Percentiles rank a stretch among this genome's conserved stretches.
phyloP scores from a whole-genome alignment of 2,329 filamentous ascomycete species.

The Colletotrichum chrysophilum region DNA sequence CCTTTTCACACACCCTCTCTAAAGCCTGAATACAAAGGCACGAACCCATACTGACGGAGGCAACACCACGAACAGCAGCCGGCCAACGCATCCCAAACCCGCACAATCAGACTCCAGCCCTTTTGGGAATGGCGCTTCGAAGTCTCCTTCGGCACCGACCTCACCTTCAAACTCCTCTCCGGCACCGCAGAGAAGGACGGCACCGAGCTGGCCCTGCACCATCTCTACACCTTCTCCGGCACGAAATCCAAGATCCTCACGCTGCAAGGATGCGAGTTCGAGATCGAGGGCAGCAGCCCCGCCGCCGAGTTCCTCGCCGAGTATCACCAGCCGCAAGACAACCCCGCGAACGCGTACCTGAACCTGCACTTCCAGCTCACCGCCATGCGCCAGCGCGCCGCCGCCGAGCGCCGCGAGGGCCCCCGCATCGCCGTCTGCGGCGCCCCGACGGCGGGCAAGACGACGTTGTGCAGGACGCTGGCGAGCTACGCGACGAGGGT shows the following conservation, averaged over 20 bases:
- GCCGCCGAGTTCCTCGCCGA: slow-evolving; percentile 63
- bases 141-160: slow-evolving; percentile 55
- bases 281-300: slow-evolving; percentile 67
- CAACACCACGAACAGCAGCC: slow-evolving; percentile 23
- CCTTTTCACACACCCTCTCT: not conserved
- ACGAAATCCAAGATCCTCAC: slow-evolving; percentile 89
- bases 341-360: slow-evolving; percentile 78
- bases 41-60: not conserved
- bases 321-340: slow-evolving; percentile 74
- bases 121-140: slow-evolving; percentile 83
- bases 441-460: slow-evolving; percentile 81
- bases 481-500: slow-evolving; percentile 79
- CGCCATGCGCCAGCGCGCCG: slow-evolving; percentile 68
- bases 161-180: slow-evolving; percentile 67
- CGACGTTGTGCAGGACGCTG: slow-evolving; percentile 77
- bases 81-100: slow-evolving; percentile 45
- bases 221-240: slow-evolving; percentile 80
- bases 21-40: not conserved
- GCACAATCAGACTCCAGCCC: slow-evolving; percentile 59
- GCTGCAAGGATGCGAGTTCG: slow-evolving; percentile 87
- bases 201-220: slow-evolving; percentile 84
- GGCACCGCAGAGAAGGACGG: slow-evolving; percentile 95
- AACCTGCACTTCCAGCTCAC: slow-evolving; percentile 91
- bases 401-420: slow-evolving; percentile 55
- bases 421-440: slow-evolving; percentile 88